Evolutionary conservation across 768 basidiomycete species (phyloP).

Genomic region (Pholiota molesta): DNA sequence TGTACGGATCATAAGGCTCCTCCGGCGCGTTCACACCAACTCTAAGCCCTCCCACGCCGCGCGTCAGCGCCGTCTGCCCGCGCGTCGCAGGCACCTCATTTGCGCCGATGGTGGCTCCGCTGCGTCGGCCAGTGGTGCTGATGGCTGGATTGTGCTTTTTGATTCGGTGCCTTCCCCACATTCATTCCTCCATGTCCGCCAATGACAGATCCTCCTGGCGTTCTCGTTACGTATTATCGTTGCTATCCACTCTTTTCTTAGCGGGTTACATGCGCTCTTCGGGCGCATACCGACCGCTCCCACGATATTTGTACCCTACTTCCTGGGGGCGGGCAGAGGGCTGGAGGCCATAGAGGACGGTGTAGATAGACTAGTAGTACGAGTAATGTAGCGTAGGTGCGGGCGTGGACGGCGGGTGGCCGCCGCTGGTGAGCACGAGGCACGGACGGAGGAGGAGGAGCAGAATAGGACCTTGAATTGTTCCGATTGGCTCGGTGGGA

Average conservation of each 20-base stretch:
- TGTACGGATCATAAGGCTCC: conserved; percentile 29
- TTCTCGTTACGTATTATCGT: conserved; percentile 52
- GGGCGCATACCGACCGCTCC: conserved; percentile 53
- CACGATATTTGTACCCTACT: conserved; percentile 46
- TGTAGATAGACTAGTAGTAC: conserved; percentile 16
- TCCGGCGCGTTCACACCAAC: conserved; percentile 15
- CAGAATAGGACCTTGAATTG: conserved; percentile 39
- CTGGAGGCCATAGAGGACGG: conserved; percentile 16
- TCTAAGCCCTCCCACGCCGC: conserved; percentile 1
- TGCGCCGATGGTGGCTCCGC: conserved; percentile 18
- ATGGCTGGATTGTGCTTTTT: background rate
- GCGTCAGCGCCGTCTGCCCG: too few relatives aligned
- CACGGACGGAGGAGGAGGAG: conserved; percentile 1
- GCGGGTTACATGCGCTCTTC: conserved; percentile 46
- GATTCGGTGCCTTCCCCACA: conserved; percentile 41
- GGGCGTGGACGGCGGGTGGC: background rate
- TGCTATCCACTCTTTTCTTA: conserved; percentile 53
- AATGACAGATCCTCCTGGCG: conserved; percentile 44
- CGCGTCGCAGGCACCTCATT: background rate
- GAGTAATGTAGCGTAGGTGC: conserved; percentile 17
- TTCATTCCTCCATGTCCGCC: conserved; percentile 38
- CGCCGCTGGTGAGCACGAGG: background rate
- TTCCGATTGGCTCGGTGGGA: conserved; percentile 73
- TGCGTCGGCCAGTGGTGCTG: conserved; percentile 11
- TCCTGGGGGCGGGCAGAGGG: conserved; percentile 20